Percentiles rank a stretch among this genome's conserved stretches.
phyloP scores from a whole-genome alignment of 129 eudicot genomes.

The Centaurea solstitialis region DNA sequence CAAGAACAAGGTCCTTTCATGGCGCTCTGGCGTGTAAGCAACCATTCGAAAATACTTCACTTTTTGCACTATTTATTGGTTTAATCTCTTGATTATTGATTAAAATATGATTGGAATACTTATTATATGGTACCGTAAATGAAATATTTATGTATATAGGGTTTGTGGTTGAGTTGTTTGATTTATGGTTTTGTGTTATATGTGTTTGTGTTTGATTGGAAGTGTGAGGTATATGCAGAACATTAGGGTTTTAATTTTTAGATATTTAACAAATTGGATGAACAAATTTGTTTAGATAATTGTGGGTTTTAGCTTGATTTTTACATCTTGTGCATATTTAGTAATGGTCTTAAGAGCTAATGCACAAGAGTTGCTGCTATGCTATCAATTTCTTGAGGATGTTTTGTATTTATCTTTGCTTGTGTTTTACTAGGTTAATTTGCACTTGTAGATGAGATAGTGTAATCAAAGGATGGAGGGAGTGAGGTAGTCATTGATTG shows the following conservation, averaged over 20 bases:
- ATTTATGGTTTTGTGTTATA: constrained; percentile 2
- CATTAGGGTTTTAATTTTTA: constrained; percentile 24
- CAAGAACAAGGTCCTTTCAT: constrained; percentile 96
- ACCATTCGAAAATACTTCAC: not conserved
- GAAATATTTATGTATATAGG: not conserved
- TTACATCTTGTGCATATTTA: not conserved
- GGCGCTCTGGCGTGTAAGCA: constrained; percentile 89
- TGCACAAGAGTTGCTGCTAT: not conserved
- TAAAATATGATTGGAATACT: not conserved
- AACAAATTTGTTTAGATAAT: not conserved
- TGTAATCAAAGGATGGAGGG: not conserved
- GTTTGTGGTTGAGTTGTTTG: not conserved
- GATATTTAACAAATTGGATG: not conserved
- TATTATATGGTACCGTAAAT: not conserved
- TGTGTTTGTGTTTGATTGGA: not conserved
- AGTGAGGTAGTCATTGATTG: not conserved
- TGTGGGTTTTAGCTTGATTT: not conserved
- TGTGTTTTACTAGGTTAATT: not conserved
- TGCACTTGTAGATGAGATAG: not conserved
- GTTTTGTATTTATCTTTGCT: not conserved
- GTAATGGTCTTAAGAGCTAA: not conserved
- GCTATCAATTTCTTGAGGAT: not conserved
- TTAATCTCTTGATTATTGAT: not conserved
- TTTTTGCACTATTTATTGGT: not conserved
- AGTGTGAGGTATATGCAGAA: not conserved